phyloP scores from a whole-genome alignment of 148 eudicot species.

The Vaccinium macrocarpon region DNA sequence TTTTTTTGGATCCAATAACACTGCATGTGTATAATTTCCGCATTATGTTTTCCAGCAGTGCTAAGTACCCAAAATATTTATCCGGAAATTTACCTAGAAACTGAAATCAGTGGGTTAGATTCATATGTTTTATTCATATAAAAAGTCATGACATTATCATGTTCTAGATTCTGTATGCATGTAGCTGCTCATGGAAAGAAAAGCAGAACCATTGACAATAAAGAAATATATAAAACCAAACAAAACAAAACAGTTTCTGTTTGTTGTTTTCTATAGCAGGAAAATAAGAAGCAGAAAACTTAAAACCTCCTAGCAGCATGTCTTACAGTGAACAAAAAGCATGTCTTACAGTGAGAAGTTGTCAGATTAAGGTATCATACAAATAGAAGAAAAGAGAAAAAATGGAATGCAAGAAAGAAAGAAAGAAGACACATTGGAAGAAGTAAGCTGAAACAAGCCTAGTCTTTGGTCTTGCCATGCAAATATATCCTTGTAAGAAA shows the following conservation, averaged over 20 bases:
- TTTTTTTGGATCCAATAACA: too few relatives aligned
- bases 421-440: background rate
- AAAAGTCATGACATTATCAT: too few relatives aligned
- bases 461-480: background rate
- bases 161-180: too few relatives aligned
- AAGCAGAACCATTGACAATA: too few relatives aligned
- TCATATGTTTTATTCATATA: too few relatives aligned
- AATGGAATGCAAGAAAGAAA: background rate
- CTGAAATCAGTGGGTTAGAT: too few relatives aligned
- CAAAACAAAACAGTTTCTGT: background rate
- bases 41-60: too few relatives aligned
- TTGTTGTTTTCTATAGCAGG: background rate
- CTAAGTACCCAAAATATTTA: too few relatives aligned
- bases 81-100: too few relatives aligned
- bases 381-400: background rate
- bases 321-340: background rate
- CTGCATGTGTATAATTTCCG: too few relatives aligned
- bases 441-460: background rate
- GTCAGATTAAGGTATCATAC: background rate
- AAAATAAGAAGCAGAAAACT: background rate
- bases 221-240: background rate
- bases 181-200: too few relatives aligned
- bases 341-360: background rate
- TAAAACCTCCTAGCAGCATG: background rate
- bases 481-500: conserved; percentile 1